Percentiles rank a stretch among this genome's conserved stretches.
phyloP scores from a whole-genome alignment of 768 basidiomycete genomes.

The Tricholoma terreum region DNA sequence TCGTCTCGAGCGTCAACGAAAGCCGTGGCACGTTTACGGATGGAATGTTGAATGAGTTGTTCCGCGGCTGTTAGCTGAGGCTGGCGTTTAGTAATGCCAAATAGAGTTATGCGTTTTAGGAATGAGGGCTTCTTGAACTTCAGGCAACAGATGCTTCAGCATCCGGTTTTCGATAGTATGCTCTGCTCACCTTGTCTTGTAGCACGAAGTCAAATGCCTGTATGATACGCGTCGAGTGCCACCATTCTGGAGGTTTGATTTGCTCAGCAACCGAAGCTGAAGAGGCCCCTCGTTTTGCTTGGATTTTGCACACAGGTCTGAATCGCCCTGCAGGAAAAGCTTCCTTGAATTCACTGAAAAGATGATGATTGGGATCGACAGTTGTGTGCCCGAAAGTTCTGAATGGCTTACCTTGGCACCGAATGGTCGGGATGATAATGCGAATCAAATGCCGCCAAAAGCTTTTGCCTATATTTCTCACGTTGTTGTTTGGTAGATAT shows the following conservation, averaged over 20 bases:
- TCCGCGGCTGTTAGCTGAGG: slow-evolving; percentile 78
- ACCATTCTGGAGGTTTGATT: slow-evolving; percentile 90
- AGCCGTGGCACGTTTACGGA: slow-evolving; percentile 90
- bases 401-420: slow-evolving; percentile 55
- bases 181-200: slow-evolving; percentile 65
- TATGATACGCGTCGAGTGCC: slow-evolving; percentile 89
- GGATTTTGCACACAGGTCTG: slow-evolving; percentile 87
- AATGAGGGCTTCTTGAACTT: slow-evolving; percentile 89
- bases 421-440: slow-evolving; percentile 90
- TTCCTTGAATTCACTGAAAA: slow-evolving; percentile 83
- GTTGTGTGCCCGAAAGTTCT: background rate
- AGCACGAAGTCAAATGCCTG: slow-evolving; percentile 87
- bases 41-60: slow-evolving; percentile 81
- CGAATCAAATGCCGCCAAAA: slow-evolving; percentile 76
- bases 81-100: slow-evolving; percentile 65
- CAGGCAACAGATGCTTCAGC: slow-evolving; percentile 7
- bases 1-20: slow-evolving; percentile 94
- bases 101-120: slow-evolving; percentile 77
- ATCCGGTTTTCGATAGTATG: background rate
- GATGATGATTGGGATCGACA: slow-evolving; percentile 5
- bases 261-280: slow-evolving; percentile 84
- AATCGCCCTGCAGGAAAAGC: slow-evolving; percentile 92
- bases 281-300: slow-evolving; percentile 77
- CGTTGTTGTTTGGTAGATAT: slow-evolving; percentile 79
- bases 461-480: slow-evolving; percentile 71